These are phyloP conservation scores for Neckera pumila DNA, from an alignment of 225 moss, liverwort and hornwort species.

Conservation along the genomic window DNA sequence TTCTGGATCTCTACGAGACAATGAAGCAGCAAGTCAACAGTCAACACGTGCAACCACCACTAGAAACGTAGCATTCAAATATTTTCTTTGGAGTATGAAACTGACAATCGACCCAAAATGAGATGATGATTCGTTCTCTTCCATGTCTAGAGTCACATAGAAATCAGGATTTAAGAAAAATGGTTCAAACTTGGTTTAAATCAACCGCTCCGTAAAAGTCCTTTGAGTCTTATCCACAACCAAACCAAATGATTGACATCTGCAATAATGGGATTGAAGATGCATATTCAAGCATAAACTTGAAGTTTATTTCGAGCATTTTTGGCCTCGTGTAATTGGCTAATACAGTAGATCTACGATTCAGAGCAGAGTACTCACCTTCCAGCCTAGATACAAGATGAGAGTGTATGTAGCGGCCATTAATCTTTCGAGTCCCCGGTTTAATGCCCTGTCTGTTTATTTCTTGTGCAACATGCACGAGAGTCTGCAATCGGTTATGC, in stretches of 20 bases:
- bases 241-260: background rate
- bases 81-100: background rate
- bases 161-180: background rate
- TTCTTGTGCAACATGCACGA: slow-evolving; percentile 29
- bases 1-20: slow-evolving; percentile 23
- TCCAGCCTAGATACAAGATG: slow-evolving; percentile 39
- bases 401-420: slow-evolving; percentile 45
- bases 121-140: background rate
- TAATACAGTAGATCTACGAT: background rate
- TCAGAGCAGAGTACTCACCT: slow-evolving; percentile 8
- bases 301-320: background rate
- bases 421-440: slow-evolving; percentile 39
- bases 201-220: background rate
- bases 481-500: slow-evolving; percentile 7
- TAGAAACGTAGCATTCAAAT: background rate
- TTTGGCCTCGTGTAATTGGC: background rate
- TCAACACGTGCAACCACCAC: background rate
- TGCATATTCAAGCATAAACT: background rate
- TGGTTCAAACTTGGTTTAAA: background rate
- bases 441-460: slow-evolving; percentile 34
- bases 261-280: background rate
- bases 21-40: background rate
- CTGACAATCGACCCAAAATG: background rate
- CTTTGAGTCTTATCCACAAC: background rate
- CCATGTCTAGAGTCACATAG: background rate